phyloP scores from a whole-genome alignment of 345 rosid genomes.

The Heritiera littoralis region DNA sequence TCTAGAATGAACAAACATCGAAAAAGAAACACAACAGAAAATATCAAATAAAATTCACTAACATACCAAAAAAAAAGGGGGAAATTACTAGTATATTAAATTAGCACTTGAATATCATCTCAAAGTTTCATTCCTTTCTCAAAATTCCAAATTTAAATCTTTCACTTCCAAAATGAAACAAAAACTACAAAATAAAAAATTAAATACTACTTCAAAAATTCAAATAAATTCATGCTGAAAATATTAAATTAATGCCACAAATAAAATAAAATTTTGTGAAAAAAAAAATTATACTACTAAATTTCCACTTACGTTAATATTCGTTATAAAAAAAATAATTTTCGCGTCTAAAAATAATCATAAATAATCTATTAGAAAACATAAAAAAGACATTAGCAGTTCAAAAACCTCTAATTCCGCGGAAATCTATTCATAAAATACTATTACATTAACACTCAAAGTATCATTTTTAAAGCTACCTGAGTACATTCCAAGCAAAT shows the following conservation, averaged over 20 bases:
- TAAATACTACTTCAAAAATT: neutral
- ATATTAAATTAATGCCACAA: neutral
- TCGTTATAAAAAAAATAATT: neutral
- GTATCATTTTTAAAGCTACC: neutral
- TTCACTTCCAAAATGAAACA: neutral
- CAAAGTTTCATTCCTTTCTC: neutral
- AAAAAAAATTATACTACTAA: neutral
- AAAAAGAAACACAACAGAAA: neutral
- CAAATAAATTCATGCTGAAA: neutral
- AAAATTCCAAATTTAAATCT: neutral
- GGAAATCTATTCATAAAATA: neutral
- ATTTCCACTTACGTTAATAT: neutral
- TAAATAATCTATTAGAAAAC: neutral
- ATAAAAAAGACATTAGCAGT: neutral
- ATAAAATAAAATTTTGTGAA: neutral
- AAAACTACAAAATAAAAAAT: neutral
- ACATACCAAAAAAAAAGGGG: too few species aligned
- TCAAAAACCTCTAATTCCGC: neutral
- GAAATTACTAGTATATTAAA: neutral
- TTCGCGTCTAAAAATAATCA: neutral
- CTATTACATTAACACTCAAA: neutral
- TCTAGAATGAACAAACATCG: too few species aligned
- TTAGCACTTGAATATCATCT: neutral
- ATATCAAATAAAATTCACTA: neutral
- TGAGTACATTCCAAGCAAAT: neutral